A percentile compares a stretch with the other conserved stretches of the same genome.
phyloP scores from a whole-genome alignment of 2,329 filamentous ascomycete species.

The Celoporthe dispersa region DNA sequence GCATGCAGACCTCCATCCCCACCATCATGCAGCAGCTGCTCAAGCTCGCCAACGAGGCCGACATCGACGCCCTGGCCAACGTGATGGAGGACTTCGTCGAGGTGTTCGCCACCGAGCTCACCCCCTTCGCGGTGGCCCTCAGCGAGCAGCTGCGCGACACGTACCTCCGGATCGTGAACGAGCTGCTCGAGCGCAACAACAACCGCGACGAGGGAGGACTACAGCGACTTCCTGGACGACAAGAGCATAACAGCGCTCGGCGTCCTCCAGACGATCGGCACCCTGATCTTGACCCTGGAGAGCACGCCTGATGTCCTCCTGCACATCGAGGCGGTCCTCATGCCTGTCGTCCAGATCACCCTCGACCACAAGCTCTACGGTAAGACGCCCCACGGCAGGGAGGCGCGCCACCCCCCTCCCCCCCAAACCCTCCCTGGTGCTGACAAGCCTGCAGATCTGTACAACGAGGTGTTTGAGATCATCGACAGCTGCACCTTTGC shows the following conservation, averaged over 20 bases:
- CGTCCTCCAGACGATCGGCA: conserved; percentile 96
- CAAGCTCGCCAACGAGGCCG: conserved; percentile 96
- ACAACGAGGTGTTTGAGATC: conserved; percentile 98
- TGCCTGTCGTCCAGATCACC: conserved; percentile 96
- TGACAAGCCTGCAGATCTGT: conserved; percentile 66
- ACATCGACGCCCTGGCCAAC: conserved; percentile 95
- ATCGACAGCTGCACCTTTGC: conserved; percentile 99
- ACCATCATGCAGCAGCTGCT: conserved; percentile 99
- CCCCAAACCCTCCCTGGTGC: background rate
- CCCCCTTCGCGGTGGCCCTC: conserved; percentile 93
- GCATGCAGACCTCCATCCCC: conserved; percentile 97
- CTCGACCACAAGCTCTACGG: conserved; percentile 97
- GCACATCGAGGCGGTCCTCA: conserved; percentile 92
- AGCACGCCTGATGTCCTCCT: conserved; percentile 94
- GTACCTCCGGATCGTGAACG: conserved; percentile 89
- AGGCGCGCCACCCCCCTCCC: no score
- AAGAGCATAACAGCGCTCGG: conserved; percentile 98
- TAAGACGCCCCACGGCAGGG: conserved; percentile 43
- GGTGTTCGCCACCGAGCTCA: conserved; percentile 95
- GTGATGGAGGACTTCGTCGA: conserved; percentile 99
- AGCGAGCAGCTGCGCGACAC: conserved; percentile 96
- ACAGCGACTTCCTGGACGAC: conserved; percentile 92
- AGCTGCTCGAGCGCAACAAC: conserved; percentile 86
- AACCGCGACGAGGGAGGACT: conserved; percentile 76
- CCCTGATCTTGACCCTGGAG: conserved; percentile 93